Evolutionary conservation across 2,329 filamentous ascomycete species (phyloP), one percentile per base, ranked within the genome.

Genomic region (Fusarium pseudograminearum): DNA sequence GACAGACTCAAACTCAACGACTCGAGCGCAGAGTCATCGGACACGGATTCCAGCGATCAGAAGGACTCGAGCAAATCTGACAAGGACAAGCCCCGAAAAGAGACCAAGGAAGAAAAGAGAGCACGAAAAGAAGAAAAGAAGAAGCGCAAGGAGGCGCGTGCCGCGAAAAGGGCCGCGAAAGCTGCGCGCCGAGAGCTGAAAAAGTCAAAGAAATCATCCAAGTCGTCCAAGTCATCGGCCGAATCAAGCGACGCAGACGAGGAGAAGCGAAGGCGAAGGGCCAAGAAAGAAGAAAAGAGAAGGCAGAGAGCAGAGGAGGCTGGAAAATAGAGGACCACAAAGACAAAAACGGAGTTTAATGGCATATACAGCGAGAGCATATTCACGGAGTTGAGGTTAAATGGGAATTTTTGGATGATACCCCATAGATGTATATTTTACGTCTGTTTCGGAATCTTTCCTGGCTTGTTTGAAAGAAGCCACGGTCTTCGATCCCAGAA

Each of bases 401-500:
- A 65, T 54, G 55, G 63, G 67, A 65, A 31, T 65, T 59, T 56
- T 72, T 74, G 53, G 65, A 76, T 74, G 74, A 79, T 78, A 78
- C 76, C 77, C 63, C 48, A 63, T 70, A 71, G 67, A 75, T 67
- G 63, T 69, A 68, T 67, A 69, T 69, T 77, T 72, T 70, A 85
- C 55, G 81, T 82, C 77, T 89, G 85, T 76, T 88, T 89, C n/a
- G 89, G 89, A 72, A 90, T 83, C 75, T 87, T 91, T 24, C 91
- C 91, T 7, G 91, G 90, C 78, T 89, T 91, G 69, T 91, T 91
- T 2, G 90, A 92, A 55, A 94, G 77, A 59, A 96, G 84, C 93
- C 94, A 98, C 3, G 94, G 94, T 76, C 94, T 86, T 74, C 86
- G 86, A 69, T 93, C 86, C 96, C 96, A 99, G 77, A 99, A 99